These are phyloP conservation scores for Clarireedia hainanense DNA, from an alignment of 2,329 filamentous ascomycete genomes.

Conservation along the genomic window DNA sequence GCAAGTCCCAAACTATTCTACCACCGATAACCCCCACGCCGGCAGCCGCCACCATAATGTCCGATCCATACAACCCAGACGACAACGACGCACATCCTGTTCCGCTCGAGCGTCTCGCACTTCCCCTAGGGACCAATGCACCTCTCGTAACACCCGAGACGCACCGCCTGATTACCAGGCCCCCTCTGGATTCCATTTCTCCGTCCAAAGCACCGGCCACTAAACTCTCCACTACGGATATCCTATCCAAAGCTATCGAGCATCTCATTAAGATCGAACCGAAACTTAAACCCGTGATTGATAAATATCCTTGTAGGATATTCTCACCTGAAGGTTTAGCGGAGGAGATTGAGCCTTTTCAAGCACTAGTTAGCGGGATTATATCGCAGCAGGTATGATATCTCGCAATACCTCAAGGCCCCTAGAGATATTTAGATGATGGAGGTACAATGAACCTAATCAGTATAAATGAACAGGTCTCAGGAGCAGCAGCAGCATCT, in stretches of 20 bases:
- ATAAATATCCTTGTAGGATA: constrained; percentile 65
- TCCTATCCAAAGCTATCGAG: constrained; percentile 67
- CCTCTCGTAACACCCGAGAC: constrained; percentile 64
- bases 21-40: constrained; percentile 41
- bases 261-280: constrained; percentile 69
- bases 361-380: constrained; percentile 74
- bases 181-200: constrained; percentile 44
- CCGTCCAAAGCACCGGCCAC: constrained; percentile 39
- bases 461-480: constrained; percentile 44
- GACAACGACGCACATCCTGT: constrained; percentile 30
- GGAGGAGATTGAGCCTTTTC: constrained; percentile 83
- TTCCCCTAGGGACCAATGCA: constrained; percentile 60
- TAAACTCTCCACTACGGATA: constrained; percentile 52
- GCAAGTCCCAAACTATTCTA: constrained; percentile 6
- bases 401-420: too few species aligned
- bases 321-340: constrained; percentile 79
- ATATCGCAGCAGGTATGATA: constrained; percentile 75
- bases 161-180: constrained; percentile 51
- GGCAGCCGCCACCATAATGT: constrained; percentile 39
- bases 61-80: constrained; percentile 34
- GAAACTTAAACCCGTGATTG: constrained; percentile 63
- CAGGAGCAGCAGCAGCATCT: constrained; percentile 78
- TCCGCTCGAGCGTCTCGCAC: constrained; percentile 44
- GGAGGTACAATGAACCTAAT: too few species aligned
- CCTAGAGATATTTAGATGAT: too few species aligned